A percentile compares a stretch with the other conserved stretches of the same genome.
These are phyloP conservation scores for Clitocybe nebularis DNA, from an alignment of 1,284 basidiomycete genomes.

Conservation along the genomic window DNA sequence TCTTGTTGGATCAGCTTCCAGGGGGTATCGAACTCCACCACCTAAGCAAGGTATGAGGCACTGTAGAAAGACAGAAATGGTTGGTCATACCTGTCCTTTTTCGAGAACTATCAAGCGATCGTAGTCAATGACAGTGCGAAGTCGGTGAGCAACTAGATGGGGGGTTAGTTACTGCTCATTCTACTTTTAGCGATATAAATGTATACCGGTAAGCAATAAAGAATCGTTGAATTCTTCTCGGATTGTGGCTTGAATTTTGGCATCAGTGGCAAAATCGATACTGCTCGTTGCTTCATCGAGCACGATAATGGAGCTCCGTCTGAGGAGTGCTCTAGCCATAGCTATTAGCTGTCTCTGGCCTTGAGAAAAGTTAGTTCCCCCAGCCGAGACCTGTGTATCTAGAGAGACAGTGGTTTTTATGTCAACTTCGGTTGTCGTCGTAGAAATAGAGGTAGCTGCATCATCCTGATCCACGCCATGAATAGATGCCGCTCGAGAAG, in stretches of 20 bases:
- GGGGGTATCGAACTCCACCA: conserved; percentile 84
- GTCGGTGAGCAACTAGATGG: conserved; percentile 58
- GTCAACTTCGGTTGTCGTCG: conserved; percentile 44
- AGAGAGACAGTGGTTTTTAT: conserved; percentile 57
- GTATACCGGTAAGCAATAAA: conserved; percentile 53
- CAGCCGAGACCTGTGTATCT: conserved; percentile 72
- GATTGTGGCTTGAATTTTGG: conserved; percentile 78
- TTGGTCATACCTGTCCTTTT: conserved; percentile 52
- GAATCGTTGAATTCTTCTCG: conserved; percentile 72
- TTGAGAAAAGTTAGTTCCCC: conserved; percentile 81
- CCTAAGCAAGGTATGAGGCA: conserved; percentile 22
- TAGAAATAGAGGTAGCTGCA: conserved; percentile 32
- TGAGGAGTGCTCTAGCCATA: conserved; percentile 73
- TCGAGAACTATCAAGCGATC: conserved; percentile 81
- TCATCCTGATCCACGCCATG: conserved; percentile 33
- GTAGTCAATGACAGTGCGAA: conserved; percentile 74
- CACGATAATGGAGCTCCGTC: conserved; percentile 74
- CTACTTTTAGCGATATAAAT: background rate
- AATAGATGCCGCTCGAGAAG: conserved; percentile 48
- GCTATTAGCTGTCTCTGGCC: conserved; percentile 84
- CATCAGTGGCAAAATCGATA: conserved; percentile 73
- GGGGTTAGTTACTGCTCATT: conserved; percentile 2
- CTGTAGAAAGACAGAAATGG: background rate
- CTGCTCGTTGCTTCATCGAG: conserved; percentile 82
- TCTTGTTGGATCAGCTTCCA: conserved; percentile 71